Base-by-base conservation (phyloP, 2,329 filamentous ascomycete species). In the Alternaria postmessia region DNA sequence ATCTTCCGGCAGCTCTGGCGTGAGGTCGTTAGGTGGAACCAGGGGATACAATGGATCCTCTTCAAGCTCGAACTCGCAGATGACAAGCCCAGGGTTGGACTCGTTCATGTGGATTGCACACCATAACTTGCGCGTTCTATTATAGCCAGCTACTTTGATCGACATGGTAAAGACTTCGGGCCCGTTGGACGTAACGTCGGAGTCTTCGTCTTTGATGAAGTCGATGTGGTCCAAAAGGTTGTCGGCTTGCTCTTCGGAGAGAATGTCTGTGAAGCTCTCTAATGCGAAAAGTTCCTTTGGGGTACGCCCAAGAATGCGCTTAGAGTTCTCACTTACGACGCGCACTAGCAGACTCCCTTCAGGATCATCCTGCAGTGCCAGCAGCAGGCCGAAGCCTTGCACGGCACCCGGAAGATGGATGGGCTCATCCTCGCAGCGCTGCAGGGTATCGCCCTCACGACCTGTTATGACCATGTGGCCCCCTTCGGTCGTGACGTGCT, bases 21-120 rank as follows among this genome's bases (percentile, higher is more conserved):
- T 87, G 4, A 79, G 70, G 41, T 90, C 87, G 47, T 80, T 81
- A 2, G 77, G 3, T 3, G 91, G 89, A 1, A 89, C 86, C 7
- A 94, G 79, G 1, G 92, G 92, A 68, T 89, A 86, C 5, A 86
- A 76, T 0, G 82, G 78, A 63, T 96, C 92, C 63, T 96, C 90
- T 74, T 96, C 92, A 2, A 93, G 78, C 74, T 97, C 93, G 59
- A 97, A 94, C 72, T 97, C 93, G 81, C 92, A 96, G 9, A 97
- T 90, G 28, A 96, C 82, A 24, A 94, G 77, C 1, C 75, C 74
- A 0, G 88, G 86, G 63, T 93, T 88, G 1, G 82, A 79, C 1
- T 89, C 84, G 52, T 89, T 91, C 57, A 91, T 85, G 71, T 97
- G 93, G 67, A 95, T 89, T 7, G 92, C 93, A 75, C 92, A 96